These are phyloP conservation scores for Pestalotiopsis fici DNA, from an alignment of 2,329 filamentous ascomycete species.

Conservation along the genomic window DNA sequence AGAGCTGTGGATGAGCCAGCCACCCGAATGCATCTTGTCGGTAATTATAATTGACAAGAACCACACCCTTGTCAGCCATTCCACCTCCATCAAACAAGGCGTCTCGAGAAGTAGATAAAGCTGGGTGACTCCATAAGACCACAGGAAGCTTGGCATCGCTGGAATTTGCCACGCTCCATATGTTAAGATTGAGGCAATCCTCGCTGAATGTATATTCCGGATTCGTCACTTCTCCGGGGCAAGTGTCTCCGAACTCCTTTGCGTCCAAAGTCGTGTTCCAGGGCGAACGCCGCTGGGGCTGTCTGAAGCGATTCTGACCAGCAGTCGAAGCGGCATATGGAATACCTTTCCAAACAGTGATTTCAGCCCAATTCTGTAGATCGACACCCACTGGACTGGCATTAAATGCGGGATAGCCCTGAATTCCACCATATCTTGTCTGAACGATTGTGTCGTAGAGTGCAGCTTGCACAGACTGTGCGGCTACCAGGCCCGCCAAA, in stretches of 20 bases:
- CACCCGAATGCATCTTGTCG: constrained; percentile 19
- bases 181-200: constrained; percentile 22
- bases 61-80: constrained; percentile 19
- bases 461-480: constrained; percentile 9
- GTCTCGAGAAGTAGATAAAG: constrained; percentile 55
- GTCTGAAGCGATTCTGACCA: constrained; percentile 16
- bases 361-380: constrained; percentile 17
- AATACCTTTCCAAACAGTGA: constrained; percentile 25
- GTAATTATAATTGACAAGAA: constrained; percentile 24
- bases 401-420: constrained; percentile 19
- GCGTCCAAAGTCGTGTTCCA: constrained; percentile 17
- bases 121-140: constrained; percentile 30
- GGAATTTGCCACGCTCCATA: constrained; percentile 18
- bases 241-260: constrained; percentile 11
- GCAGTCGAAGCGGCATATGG: constrained; percentile 20
- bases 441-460: constrained; percentile 16
- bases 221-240: constrained; percentile 9
- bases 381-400: constrained; percentile 13
- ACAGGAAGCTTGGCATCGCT: constrained; percentile 18
- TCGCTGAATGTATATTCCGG: constrained; percentile 12
- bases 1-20: constrained; percentile 24
- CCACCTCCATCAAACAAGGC: constrained; percentile 32
- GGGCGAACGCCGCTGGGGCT: constrained; percentile 8
- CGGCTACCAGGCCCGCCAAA: background rate
- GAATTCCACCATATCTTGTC: constrained; percentile 16